phyloP scores from a whole-genome alignment of 306 rosid genomes.

The Hippophae tibetana region DNA sequence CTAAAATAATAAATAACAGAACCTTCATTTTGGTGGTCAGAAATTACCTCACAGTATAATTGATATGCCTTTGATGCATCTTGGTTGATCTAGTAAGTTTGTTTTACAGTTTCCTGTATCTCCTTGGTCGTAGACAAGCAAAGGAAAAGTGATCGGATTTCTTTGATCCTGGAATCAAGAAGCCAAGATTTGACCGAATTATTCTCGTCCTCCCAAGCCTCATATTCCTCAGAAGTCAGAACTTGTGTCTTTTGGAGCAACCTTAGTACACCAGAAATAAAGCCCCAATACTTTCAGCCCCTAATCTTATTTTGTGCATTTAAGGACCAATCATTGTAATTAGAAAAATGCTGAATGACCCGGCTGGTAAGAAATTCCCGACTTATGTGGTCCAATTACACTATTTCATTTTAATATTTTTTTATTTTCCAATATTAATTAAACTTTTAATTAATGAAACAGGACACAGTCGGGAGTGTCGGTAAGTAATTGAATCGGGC shows the following conservation, averaged over 20 bases:
- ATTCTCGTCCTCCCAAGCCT: not conserved
- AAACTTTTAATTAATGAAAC: no score
- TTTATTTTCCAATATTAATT: no score
- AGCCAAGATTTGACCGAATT: not conserved
- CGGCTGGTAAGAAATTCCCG: no score
- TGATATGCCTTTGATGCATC: not conserved
- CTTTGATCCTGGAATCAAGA: not conserved
- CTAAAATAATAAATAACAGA: no score
- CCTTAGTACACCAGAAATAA: not conserved
- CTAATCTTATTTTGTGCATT: no score
- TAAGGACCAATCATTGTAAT: no score
- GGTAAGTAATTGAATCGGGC: no score
- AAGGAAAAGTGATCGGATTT: not conserved
- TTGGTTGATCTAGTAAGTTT: not conserved
- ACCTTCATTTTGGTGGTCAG: not conserved
- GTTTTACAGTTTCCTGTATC: not conserved
- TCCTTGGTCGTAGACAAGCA: not conserved
- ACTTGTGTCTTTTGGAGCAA: not conserved
- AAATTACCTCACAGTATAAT: not conserved
- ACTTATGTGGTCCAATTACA: no score
- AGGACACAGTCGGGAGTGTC: no score
- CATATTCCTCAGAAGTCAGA: not conserved
- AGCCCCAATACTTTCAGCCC: not conserved
- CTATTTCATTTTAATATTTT: no score
- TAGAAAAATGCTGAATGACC: no score